A percentile compares a stretch with the other conserved stretches of the same genome.
phyloP scores from a whole-genome alignment of 106 monocot species.

The Xerophyta viscosa region DNA sequence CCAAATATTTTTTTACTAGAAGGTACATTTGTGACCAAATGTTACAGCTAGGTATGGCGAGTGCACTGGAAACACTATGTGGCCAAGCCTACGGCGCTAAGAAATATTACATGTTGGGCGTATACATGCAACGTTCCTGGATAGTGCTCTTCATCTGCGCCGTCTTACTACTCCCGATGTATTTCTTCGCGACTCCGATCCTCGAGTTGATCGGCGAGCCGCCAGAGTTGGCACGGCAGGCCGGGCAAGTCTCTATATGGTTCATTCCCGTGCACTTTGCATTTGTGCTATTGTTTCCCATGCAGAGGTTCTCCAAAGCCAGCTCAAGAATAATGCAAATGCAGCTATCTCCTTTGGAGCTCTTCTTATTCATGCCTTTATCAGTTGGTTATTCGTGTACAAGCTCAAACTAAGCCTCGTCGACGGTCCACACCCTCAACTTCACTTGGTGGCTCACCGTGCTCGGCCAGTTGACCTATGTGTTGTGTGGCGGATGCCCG shows the following conservation, averaged over 20 bases:
- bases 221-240: neutral
- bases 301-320: neutral
- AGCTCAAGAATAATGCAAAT: neutral
- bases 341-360: neutral
- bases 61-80: conserved; percentile 1
- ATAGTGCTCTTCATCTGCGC: neutral
- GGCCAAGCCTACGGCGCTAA: neutral
- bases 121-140: conserved; percentile 1
- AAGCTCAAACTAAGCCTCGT: conserved; percentile 32
- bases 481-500: conserved; percentile 31
- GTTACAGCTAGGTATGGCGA: conserved; percentile 1
- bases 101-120: neutral
- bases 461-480: conserved; percentile 52
- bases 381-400: neutral
- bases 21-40: neutral
- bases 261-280: neutral
- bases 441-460: conserved; percentile 55
- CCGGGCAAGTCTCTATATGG: neutral
- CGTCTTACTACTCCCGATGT: neutral
- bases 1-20: no score
- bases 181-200: conserved; percentile 1
- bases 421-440: conserved; percentile 50
- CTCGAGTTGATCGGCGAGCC: neutral
- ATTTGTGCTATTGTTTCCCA: neutral
- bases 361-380: neutral